phyloP scores from a whole-genome alignment of 306 rosid genomes.

The Ormosia semicastrata region DNA sequence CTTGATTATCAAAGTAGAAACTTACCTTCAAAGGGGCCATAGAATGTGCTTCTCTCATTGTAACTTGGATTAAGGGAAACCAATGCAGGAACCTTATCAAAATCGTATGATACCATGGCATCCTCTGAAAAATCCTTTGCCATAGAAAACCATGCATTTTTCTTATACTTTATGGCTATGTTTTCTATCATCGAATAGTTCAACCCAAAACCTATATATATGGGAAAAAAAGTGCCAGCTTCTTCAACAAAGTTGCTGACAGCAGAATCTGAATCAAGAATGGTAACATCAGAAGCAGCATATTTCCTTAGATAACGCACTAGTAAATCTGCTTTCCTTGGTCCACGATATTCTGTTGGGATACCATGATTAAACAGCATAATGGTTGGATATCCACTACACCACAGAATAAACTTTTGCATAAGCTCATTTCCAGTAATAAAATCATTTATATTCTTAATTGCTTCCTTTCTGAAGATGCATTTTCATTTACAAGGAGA shows the following conservation, averaged over 20 bases:
- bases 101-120: constrained; percentile 65
- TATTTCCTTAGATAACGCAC: constrained; percentile 84
- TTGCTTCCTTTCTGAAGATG: neutral
- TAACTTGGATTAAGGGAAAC: constrained; percentile 70
- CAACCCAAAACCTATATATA: constrained; percentile 84
- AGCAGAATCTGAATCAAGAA: constrained; percentile 87
- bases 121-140: constrained; percentile 91
- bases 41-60: constrained; percentile 71
- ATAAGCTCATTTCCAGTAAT: constrained; percentile 16
- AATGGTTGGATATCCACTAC: constrained; percentile 81
- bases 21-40: constrained; percentile 97
- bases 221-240: constrained; percentile 74
- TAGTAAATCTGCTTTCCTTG: constrained; percentile 83
- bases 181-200: constrained; percentile 54
- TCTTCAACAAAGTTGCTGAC: constrained; percentile 61
- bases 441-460: neutral
- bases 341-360: constrained; percentile 78
- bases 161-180: constrained; percentile 69
- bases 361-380: constrained; percentile 75
- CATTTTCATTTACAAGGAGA: neutral
- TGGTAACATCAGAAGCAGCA: constrained; percentile 77
- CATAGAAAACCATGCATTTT: constrained; percentile 93
- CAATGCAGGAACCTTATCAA: constrained; percentile 93
- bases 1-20: constrained; percentile 15
- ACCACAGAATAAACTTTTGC: constrained; percentile 14